Base-by-base conservation (phyloP, 352 stramenopile genomes). In the Aphanomyces stellatus region DNA sequence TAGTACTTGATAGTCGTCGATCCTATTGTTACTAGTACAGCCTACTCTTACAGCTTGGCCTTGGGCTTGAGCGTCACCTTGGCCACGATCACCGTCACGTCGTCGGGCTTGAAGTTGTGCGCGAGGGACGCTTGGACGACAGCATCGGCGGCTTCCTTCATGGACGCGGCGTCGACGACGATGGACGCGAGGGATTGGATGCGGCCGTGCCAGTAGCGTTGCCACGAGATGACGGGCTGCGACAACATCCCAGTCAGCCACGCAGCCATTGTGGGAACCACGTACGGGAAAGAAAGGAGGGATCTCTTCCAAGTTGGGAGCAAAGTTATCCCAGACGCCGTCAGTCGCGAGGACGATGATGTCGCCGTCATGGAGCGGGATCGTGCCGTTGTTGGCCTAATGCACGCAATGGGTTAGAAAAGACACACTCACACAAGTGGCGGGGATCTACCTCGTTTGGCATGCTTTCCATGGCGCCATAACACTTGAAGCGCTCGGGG, bases 71-170 rank as follows among this genome's bases (percentile, higher is more conserved):
- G 27, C 27, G 60, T 57, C 59, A 91, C 76, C 63, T 82, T 84
- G 30, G 81, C 83, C 49, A 91, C 83, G 69, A 91, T 77, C 19
- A 91, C 81, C 4, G 83, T 91, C 71, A 91, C 74, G 70, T 91
- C 83, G 68, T 91, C 83, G 4, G 83, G 83, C 74, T 91, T 91
- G 67, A 91, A 79, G 68, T 91, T 91, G 71, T 91, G 83, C n/a
- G 76, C 74, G 30, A 91, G 71, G 19, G 81, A 83, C 34, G 83
- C 80, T 42, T 82, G 61, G 62, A 91, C 81, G 37, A 91, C 82
- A 46, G 78, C 87, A 51, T 80, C 71, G 3, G 82, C 82, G 1
- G 78, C 75, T 13, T 51, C 53, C 53, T 88, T 79, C 13, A 53
- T 22, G 57, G 76, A 71, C 0, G 69, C 67, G 48, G 82, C 72